Evolutionary conservation across 108 stramenopile genomes (phyloP).

Genomic region (Poteriospumella lacustris): DNA sequence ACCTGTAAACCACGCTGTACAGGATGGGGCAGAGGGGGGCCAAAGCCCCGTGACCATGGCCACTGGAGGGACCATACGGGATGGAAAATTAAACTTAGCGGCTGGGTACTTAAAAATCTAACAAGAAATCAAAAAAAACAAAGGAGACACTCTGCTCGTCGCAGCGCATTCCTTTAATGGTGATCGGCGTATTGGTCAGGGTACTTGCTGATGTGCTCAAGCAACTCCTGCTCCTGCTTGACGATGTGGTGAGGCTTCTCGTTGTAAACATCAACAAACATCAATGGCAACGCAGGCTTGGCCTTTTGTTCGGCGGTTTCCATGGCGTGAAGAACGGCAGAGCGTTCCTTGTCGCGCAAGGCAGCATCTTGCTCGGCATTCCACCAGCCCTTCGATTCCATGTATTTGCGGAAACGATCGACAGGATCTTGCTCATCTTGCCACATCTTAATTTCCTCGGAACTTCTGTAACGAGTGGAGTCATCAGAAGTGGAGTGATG

Average conservation of each 20-base stretch:
- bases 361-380: constrained; percentile 52
- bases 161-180: too few relatives aligned
- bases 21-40: too few relatives aligned
- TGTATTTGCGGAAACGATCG: constrained; percentile 63
- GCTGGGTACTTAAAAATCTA: too few relatives aligned
- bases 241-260: constrained; percentile 75
- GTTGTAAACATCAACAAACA: constrained; percentile 90
- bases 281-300: constrained; percentile 60
- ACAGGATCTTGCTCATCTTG: constrained; percentile 66
- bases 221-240: constrained; percentile 67
- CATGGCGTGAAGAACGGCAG: constrained; percentile 70
- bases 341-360: constrained; percentile 67
- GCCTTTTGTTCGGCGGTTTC: constrained; percentile 73
- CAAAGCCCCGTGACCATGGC: too few relatives aligned
- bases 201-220: constrained; percentile 58
- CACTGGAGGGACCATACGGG: too few relatives aligned
- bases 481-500: constrained; percentile 97
- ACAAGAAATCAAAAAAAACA: too few relatives aligned
- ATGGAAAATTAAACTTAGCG: too few relatives aligned
- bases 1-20: too few relatives aligned
- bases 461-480: constrained; percentile 73
- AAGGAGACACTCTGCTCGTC: too few relatives aligned
- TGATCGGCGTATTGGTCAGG: constrained; percentile 44
- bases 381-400: constrained; percentile 66
- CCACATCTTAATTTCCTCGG: constrained; percentile 69